These are phyloP conservation scores for Wallacemonas sp. DNA, from an alignment of 208 protist genomes.

Conservation along the genomic window DNA sequence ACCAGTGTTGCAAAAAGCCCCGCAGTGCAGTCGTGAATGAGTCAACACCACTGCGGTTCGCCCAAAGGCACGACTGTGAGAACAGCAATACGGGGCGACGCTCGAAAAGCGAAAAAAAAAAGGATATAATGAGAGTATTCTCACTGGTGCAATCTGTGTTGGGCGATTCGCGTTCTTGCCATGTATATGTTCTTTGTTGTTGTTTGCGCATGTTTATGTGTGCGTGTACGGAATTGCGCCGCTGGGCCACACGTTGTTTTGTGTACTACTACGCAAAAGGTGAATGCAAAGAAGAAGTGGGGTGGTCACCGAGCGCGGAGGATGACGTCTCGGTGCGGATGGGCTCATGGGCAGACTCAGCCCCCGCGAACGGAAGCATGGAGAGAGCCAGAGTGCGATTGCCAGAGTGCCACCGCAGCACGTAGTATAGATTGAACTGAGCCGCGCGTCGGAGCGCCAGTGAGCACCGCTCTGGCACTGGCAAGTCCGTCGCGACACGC, in stretches of 20 bases:
- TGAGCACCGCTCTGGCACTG: conserved; percentile 64
- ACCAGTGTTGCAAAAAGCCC: too few species aligned
- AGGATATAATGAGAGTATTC: too few species aligned
- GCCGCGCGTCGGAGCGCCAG: conserved; percentile 67
- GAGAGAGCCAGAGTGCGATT: conserved; percentile 57
- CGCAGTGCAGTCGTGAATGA: too few species aligned
- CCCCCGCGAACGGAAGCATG: conserved; percentile 35
- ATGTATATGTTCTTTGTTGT: too few species aligned
- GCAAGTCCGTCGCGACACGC: conserved; percentile 61
- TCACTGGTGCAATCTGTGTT: too few species aligned
- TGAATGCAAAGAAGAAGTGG: background rate
- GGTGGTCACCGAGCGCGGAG: too few species aligned
- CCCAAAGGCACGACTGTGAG: too few species aligned
- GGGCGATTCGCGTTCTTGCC: too few species aligned
- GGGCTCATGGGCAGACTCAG: background rate
- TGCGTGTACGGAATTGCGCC: conserved; percentile 1
- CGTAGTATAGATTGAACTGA: conserved; percentile 77
- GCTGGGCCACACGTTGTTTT: background rate
- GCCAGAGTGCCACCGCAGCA: conserved; percentile 66
- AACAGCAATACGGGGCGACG: too few species aligned
- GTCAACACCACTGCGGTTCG: too few species aligned
- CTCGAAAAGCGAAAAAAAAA: too few species aligned
- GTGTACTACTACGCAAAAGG: conserved; percentile 11
- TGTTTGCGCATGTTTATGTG: background rate
- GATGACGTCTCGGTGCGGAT: too few species aligned